Evolutionary conservation across 2,329 filamentous ascomycete genomes (phyloP).

Genomic region (Botrytis cinerea): DNA sequence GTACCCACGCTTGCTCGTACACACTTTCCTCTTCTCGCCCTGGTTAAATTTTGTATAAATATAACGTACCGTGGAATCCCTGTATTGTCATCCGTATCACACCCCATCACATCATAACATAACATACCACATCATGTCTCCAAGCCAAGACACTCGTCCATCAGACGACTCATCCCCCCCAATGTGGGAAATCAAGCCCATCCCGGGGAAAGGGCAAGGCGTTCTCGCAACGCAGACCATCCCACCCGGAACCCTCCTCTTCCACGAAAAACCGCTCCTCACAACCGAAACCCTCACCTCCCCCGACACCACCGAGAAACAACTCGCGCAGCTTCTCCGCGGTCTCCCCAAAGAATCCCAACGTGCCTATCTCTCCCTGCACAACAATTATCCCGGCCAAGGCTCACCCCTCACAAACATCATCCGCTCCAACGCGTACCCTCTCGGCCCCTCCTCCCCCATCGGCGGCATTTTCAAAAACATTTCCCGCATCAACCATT

Average conservation of each 20-base stretch:
- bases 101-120: not conserved
- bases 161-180: constrained; percentile 10
- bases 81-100: not conserved
- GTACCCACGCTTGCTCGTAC: not conserved
- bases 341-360: constrained; percentile 29
- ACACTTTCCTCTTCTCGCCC: not conserved
- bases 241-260: constrained; percentile 36
- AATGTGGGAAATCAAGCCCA: constrained; percentile 31
- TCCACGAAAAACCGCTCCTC: constrained; percentile 38
- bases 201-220: constrained; percentile 39
- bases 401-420: constrained; percentile 34
- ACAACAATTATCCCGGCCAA: constrained; percentile 37
- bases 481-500: constrained; percentile 39
- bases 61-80: not conserved
- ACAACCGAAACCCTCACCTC: constrained; percentile 36
- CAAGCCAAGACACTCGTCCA: constrained; percentile 27
- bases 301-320: constrained; percentile 30
- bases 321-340: constrained; percentile 33
- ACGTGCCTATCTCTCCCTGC: constrained; percentile 36
- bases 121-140: constrained; percentile 24
- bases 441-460: constrained; percentile 32
- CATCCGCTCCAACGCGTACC: constrained; percentile 38
- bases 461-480: constrained; percentile 35
- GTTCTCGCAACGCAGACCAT: constrained; percentile 35
- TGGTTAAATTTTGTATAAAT: not conserved